Conservation (phyloP, 2,329 filamentous ascomycete genomes). For the Exserohilum rostratum region DNA sequence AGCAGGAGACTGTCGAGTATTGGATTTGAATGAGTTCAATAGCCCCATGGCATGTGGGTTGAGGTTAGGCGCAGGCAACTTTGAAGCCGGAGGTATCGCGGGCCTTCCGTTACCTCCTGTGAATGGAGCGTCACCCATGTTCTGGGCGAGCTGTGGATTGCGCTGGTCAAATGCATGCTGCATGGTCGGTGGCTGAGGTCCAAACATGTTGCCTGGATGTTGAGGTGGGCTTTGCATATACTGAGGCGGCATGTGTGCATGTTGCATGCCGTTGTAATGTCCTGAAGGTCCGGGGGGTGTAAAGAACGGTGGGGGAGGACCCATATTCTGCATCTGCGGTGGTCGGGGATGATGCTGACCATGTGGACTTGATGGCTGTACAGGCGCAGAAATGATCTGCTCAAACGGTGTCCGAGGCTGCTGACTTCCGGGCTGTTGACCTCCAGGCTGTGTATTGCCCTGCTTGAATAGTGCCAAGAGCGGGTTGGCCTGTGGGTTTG, state of each 20-base stretch:
- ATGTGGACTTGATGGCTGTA: slow-evolving; percentile 62
- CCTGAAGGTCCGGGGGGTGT: slow-evolving; percentile 42
- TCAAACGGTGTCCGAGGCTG: slow-evolving; percentile 59
- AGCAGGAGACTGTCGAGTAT: slow-evolving; percentile 28
- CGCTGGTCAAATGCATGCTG: slow-evolving; percentile 29
- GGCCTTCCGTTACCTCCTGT: slow-evolving; percentile 48
- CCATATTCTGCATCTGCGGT: slow-evolving; percentile 56
- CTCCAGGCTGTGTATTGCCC: slow-evolving; percentile 25
- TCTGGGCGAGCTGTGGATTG: slow-evolving; percentile 20
- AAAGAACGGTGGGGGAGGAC: slow-evolving; percentile 58
- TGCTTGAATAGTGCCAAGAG: slow-evolving; percentile 62
- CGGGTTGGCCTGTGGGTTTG: slow-evolving; percentile 48
- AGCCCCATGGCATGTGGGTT: slow-evolving; percentile 64
- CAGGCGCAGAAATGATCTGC: slow-evolving; percentile 56
- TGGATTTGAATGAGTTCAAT: slow-evolving; percentile 62
- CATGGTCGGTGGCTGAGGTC: slow-evolving; percentile 26
- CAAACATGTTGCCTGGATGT: slow-evolving; percentile 17
- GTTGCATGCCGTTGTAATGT: slow-evolving; percentile 31
- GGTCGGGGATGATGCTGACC: slow-evolving; percentile 62
- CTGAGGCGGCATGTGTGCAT: slow-evolving; percentile 27
- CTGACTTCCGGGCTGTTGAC: no score
- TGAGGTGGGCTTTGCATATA: slow-evolving; percentile 18
- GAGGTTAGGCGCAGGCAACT: slow-evolving; percentile 63
- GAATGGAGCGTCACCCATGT: slow-evolving; percentile 37
- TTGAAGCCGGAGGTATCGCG: slow-evolving; percentile 61